These are phyloP conservation scores for Osmanthus fragrans DNA, from an alignment of 257 asterid species.

Conservation along the genomic window DNA sequence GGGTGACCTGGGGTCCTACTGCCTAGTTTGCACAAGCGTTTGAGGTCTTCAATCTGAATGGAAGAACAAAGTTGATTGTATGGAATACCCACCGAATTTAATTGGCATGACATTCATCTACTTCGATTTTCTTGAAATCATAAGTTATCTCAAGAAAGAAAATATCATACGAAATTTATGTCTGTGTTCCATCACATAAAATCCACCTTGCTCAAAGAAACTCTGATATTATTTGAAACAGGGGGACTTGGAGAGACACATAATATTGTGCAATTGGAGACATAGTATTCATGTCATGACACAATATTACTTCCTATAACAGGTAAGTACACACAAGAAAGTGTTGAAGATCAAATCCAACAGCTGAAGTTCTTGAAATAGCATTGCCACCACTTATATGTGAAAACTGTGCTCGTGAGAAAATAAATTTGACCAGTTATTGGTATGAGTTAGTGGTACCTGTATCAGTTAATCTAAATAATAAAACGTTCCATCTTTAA, in stretches of 20 bases:
- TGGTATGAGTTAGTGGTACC: no score
- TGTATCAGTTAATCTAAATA: no score
- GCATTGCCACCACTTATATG: no score
- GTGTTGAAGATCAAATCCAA: no score
- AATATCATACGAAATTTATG: background rate
- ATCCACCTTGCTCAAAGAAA: background rate
- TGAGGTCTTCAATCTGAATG: conserved; percentile 44
- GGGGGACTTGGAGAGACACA: background rate
- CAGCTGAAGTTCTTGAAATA: no score
- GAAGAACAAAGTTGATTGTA: background rate
- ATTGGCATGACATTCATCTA: background rate
- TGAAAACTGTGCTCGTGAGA: no score
- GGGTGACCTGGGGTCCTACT: conserved; percentile 59
- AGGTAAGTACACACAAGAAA: no score
- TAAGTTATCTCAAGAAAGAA: background rate
- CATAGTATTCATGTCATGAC: no score
- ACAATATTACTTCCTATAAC: no score
- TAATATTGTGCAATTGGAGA: background rate
- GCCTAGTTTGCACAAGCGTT: conserved; percentile 44
- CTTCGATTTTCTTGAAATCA: conserved; percentile 2
- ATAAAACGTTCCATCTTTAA: no score
- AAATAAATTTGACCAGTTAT: no score
- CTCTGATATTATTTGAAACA: background rate
- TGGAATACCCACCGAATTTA: background rate
- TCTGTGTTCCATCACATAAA: background rate